Percentiles rank a stretch among this genome's conserved stretches.
Evolutionary conservation across 2,329 filamentous ascomycete species (phyloP).

Genomic region (Talaromyces sp.): DNA sequence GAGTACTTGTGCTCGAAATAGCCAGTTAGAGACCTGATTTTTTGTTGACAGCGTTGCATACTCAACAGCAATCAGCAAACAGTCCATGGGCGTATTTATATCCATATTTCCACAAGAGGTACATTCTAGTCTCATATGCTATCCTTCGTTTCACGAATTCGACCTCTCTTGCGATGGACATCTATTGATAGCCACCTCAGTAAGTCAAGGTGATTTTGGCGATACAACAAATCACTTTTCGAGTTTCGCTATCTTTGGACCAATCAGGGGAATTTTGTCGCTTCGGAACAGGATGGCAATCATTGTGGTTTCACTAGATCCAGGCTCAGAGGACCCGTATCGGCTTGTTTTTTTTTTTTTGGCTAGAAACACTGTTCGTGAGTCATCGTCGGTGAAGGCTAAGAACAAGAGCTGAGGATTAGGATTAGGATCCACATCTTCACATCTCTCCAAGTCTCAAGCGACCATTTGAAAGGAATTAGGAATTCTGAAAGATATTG

Average conservation of each 20-base stretch:
- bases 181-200: neutral
- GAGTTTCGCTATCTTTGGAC: neutral
- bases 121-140: neutral
- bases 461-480: neutral
- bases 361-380: neutral
- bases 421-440: neutral
- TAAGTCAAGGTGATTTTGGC: neutral
- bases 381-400: neutral
- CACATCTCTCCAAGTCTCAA: neutral
- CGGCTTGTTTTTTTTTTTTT: too few relatives aligned
- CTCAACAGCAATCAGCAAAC: neutral
- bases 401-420: neutral
- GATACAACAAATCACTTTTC: neutral
- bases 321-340: neutral
- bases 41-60: neutral
- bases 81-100: conserved; percentile 8
- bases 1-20: neutral
- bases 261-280: conserved; percentile 4
- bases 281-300: neutral
- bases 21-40: too few relatives aligned
- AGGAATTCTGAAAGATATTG: neutral
- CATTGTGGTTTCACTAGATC: neutral
- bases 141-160: neutral
- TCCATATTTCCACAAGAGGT: neutral
- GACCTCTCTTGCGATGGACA: neutral